Evolutionary conservation across 306 rosid species (phyloP).

Genomic region (Cucurbita maxima): DNA sequence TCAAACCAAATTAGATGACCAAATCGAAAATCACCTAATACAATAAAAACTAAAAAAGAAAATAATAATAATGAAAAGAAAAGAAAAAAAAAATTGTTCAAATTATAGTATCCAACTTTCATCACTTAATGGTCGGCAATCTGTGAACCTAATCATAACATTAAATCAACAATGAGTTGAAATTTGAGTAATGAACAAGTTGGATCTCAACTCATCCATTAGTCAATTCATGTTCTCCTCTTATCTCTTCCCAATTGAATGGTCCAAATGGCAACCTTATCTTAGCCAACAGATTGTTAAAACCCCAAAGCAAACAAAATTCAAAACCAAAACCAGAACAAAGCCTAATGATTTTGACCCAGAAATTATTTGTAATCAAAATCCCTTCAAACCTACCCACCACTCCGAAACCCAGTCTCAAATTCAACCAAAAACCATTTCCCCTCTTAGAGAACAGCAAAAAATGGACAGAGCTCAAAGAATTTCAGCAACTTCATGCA

Average conservation of each 20-base stretch:
- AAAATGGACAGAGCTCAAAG: conserved; percentile 11
- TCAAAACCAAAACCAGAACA: not conserved
- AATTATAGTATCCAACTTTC: not conserved
- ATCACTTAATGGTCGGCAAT: not conserved
- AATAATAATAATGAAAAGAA: not conserved
- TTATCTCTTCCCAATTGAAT: not conserved
- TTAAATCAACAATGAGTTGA: not conserved
- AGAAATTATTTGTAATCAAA: not conserved
- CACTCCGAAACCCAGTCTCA: not conserved
- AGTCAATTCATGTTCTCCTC: not conserved
- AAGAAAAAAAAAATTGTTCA: not conserved
- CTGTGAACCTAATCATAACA: not conserved
- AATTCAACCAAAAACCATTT: conserved; percentile 1
- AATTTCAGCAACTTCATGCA: conserved; percentile 8
- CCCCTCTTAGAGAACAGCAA: not conserved
- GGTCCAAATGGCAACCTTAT: conserved; percentile 7
- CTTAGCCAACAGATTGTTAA: not conserved
- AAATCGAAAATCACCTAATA: not conserved
- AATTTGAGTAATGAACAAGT: not conserved
- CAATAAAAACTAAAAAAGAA: not conserved
- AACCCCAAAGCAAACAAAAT: not conserved
- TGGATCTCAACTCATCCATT: not conserved
- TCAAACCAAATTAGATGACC: not conserved
- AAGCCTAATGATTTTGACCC: not conserved
- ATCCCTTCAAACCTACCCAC: not conserved